A percentile compares a stretch with the other conserved stretches of the same genome.
phyloP scores from a whole-genome alignment of 768 basidiomycete genomes.

The Kwoniella dendrophila region DNA sequence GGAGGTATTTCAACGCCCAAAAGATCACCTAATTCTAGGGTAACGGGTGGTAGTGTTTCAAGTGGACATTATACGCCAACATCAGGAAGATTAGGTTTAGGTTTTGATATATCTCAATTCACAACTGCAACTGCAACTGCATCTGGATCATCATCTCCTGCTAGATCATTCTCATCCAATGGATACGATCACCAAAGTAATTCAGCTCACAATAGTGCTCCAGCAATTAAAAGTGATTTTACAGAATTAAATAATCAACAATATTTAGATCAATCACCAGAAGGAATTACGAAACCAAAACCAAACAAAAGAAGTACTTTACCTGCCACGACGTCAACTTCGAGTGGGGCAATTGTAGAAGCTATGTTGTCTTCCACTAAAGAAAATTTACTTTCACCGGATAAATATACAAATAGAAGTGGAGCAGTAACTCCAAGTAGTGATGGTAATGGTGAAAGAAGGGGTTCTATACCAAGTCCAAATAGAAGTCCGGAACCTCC shows the following conservation, averaged over 20 bases:
- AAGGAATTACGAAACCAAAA: slow-evolving; percentile 1
- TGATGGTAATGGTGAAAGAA: slow-evolving; percentile 2
- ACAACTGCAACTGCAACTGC: background rate
- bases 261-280: background rate
- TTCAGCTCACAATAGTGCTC: slow-evolving; percentile 28
- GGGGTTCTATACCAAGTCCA: slow-evolving; percentile 25
- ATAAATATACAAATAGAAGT: slow-evolving; percentile 6
- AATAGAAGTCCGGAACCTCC: slow-evolving; percentile 41
- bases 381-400: slow-evolving; percentile 19
- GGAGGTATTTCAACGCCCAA: background rate
- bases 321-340: slow-evolving; percentile 26
- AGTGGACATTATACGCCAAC: slow-evolving; percentile 14
- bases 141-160: background rate
- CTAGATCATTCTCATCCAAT: background rate
- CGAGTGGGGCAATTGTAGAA: slow-evolving; percentile 12
- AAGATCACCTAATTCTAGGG: slow-evolving; percentile 11
- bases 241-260: slow-evolving; percentile 11
- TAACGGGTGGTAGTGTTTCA: background rate
- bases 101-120: slow-evolving; percentile 6
- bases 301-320: slow-evolving; percentile 28
- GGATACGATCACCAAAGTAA: background rate
- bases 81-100: slow-evolving; percentile 2
- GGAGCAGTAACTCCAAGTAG: slow-evolving; percentile 9
- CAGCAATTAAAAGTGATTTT: slow-evolving; percentile 37
- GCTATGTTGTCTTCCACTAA: slow-evolving; percentile 1